These are phyloP conservation scores for Waltiozyma sp. DNA, from an alignment of 1,139 yeast genomes.

Conservation along the genomic window DNA sequence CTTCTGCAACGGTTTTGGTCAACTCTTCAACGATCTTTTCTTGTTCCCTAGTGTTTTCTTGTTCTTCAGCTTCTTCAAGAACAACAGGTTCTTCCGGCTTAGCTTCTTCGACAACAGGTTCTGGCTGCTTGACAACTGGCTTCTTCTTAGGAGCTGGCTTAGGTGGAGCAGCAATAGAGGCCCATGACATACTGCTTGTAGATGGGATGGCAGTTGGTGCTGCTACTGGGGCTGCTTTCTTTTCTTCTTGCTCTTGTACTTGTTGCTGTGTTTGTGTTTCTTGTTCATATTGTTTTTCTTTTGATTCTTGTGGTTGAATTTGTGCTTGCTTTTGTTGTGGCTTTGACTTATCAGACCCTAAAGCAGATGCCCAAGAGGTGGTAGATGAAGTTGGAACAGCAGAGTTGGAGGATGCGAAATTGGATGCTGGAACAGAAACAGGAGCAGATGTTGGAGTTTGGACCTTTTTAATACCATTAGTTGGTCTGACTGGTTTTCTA, in stretches of 20 bases:
- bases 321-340: slow-evolving; percentile 5
- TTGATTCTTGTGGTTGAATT: slow-evolving; percentile 6
- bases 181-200: slow-evolving; percentile 36
- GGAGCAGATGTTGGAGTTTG: slow-evolving; percentile 4
- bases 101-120: background rate
- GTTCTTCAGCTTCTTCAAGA: background rate
- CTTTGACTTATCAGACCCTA: slow-evolving; percentile 19
- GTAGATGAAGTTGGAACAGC: slow-evolving; percentile 19
- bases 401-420: slow-evolving; percentile 16
- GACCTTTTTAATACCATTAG: slow-evolving; percentile 12
- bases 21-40: background rate
- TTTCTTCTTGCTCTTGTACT: slow-evolving; percentile 3
- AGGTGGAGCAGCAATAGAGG: slow-evolving; percentile 51
- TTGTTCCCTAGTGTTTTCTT: slow-evolving; percentile 1
- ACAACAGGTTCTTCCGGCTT: background rate
- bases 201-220: slow-evolving; percentile 21
- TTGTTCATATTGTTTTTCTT: slow-evolving; percentile 3
- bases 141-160: slow-evolving; percentile 13
- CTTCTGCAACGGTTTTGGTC: background rate
- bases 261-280: slow-evolving; percentile 7
- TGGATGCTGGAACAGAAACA: slow-evolving; percentile 5
- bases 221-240: slow-evolving; percentile 7
- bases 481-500: slow-evolving; percentile 10
- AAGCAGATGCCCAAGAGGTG: slow-evolving; percentile 23
- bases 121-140: slow-evolving; percentile 5